These are phyloP conservation scores for Tolypocladium tropicale DNA, from an alignment of 2,329 filamentous ascomycete genomes.

Conservation along the genomic window DNA sequence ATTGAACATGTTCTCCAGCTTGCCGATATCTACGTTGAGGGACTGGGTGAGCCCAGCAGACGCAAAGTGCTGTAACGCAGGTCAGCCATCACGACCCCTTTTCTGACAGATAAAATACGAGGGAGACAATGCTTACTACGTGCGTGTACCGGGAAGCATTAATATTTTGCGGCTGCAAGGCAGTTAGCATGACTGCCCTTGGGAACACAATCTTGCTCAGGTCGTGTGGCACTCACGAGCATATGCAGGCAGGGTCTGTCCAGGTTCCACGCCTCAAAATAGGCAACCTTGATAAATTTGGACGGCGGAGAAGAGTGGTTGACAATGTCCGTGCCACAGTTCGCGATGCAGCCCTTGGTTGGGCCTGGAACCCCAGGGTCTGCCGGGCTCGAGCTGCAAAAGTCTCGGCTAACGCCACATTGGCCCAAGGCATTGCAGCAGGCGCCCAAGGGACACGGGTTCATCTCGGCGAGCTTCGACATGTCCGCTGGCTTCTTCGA, in stretches of 20 bases:
- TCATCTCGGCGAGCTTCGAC: conserved; percentile 11
- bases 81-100: not conserved
- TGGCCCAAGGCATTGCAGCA: conserved; percentile 27
- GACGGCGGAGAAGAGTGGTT: conserved; percentile 6
- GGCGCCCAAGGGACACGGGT: conserved; percentile 16
- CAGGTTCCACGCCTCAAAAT: conserved; percentile 8
- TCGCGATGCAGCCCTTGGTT: conserved; percentile 18
- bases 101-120: not conserved
- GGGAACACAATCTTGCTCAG: too few relatives aligned
- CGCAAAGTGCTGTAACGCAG: conserved; percentile 17
- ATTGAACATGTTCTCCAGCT: conserved; percentile 11
- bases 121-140: conserved; percentile 6
- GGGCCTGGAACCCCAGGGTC: conserved; percentile 26
- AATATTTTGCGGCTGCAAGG: conserved; percentile 3
- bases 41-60: conserved; percentile 20
- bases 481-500: conserved; percentile 7
- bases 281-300: conserved; percentile 7
- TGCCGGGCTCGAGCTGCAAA: conserved; percentile 20
- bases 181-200: too few relatives aligned
- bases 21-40: conserved; percentile 7
- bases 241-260: conserved; percentile 2
- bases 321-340: conserved; percentile 14
- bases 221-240: not conserved
- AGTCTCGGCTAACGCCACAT: conserved; percentile 28
- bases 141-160: conserved; percentile 15